Percentiles rank a stretch among this genome's conserved stretches.
Evolutionary conservation across 1,139 yeast species (phyloP).

Genomic region (Candida freyschussii): DNA sequence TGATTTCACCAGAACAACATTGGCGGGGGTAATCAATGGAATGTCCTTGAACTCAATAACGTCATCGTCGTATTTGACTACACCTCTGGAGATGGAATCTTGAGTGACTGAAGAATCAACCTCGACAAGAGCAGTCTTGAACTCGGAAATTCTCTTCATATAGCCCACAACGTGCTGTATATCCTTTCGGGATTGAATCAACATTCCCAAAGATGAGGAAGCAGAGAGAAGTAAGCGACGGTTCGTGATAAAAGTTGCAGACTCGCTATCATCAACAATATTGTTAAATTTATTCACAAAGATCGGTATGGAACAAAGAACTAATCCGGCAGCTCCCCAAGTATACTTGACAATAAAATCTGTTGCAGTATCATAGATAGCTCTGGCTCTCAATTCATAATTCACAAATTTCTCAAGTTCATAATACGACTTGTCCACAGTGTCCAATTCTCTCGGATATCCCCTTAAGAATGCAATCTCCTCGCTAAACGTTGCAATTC

Average conservation of each 20-base stretch:
- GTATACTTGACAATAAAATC: slow-evolving; percentile 85
- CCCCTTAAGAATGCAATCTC: slow-evolving; percentile 87
- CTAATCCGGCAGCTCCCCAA: slow-evolving; percentile 94
- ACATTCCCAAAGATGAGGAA: slow-evolving; percentile 83
- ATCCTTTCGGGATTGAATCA: slow-evolving; percentile 80
- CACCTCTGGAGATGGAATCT: slow-evolving; percentile 20
- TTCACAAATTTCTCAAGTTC: slow-evolving; percentile 75
- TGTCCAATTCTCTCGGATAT: slow-evolving; percentile 72
- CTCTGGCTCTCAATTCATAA: slow-evolving; percentile 72
- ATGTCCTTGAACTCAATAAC: slow-evolving; percentile 69
- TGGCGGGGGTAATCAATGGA: slow-evolving; percentile 79
- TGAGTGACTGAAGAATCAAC: slow-evolving; percentile 33
- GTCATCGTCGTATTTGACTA: slow-evolving; percentile 46
- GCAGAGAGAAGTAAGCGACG: slow-evolving; percentile 80
- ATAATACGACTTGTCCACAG: slow-evolving; percentile 76
- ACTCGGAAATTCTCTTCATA: slow-evolving; percentile 68
- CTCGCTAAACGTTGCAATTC: slow-evolving; percentile 73
- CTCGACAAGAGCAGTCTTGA: slow-evolving; percentile 59
- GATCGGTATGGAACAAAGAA: slow-evolving; percentile 84
- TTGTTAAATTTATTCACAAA: slow-evolving; percentile 62
- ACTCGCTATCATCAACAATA: slow-evolving; percentile 39
- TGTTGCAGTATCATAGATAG: slow-evolving; percentile 71
- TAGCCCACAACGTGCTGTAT: slow-evolving; percentile 83
- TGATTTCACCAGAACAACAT: slow-evolving; percentile 64
- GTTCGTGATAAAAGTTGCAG: slow-evolving; percentile 84